A percentile compares a stretch with the other conserved stretches of the same genome.
phyloP scores from a whole-genome alignment of 805 yeast species.

The Cyberlindnera misumaiensis region DNA sequence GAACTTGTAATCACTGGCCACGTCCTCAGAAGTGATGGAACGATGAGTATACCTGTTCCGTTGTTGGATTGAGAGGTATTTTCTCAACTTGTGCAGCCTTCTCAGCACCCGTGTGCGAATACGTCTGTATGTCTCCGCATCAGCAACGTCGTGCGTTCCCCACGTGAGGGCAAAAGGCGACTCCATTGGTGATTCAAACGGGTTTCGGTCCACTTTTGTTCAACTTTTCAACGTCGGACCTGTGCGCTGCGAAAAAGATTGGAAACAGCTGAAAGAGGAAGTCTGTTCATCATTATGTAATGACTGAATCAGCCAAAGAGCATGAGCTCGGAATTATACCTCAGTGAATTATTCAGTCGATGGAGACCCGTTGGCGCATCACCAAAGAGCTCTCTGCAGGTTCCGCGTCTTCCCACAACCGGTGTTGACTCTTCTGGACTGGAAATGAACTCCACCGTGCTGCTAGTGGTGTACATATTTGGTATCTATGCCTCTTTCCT shows the following conservation, averaged over 20 bases:
- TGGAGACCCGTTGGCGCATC: too few relatives aligned
- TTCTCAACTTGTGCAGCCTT: conserved; percentile 57
- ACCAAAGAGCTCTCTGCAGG: too few relatives aligned
- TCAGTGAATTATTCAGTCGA: too few relatives aligned
- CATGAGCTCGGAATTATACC: too few relatives aligned
- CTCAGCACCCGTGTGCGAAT: conserved; percentile 48
- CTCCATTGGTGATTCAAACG: not conserved
- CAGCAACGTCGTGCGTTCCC: conserved; percentile 1
- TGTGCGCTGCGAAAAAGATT: too few relatives aligned
- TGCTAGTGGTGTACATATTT: conserved; percentile 24
- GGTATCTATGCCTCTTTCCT: conserved; percentile 87
- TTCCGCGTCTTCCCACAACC: too few relatives aligned
- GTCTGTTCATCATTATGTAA: too few relatives aligned
- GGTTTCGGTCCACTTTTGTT: not conserved
- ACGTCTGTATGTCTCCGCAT: not conserved
- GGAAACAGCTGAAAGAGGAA: too few relatives aligned
- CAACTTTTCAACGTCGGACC: not conserved
- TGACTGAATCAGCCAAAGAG: too few relatives aligned
- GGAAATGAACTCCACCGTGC: conserved; percentile 1
- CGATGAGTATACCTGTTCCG: conserved; percentile 53
- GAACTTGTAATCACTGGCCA: conserved; percentile 41
- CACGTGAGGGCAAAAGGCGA: conserved; percentile 3
- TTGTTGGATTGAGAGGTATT: conserved; percentile 52
- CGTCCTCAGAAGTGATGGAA: conserved; percentile 43
- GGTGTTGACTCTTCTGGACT: too few relatives aligned